Evolutionary conservation across 2,329 filamentous ascomycete species (phyloP).

Genomic region (Balansia obtecta): DNA sequence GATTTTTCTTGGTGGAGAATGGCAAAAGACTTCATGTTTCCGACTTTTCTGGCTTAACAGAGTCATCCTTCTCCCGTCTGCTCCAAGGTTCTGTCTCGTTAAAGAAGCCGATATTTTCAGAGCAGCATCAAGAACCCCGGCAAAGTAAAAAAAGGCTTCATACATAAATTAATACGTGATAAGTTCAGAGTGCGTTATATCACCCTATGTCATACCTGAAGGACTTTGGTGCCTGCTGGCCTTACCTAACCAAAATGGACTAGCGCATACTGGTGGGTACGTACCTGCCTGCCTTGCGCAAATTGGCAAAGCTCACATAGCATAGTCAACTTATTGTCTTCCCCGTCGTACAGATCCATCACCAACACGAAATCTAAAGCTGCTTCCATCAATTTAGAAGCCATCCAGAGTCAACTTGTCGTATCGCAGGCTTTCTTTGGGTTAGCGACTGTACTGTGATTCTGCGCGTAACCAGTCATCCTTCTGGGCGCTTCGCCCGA

Average conservation of each 20-base stretch:
- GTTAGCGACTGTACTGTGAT: neutral
- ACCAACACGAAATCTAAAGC: neutral
- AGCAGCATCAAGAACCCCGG: too few species aligned
- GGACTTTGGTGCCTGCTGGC: constrained; percentile 17
- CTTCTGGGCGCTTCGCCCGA: constrained; percentile 2
- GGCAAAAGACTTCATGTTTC: too few species aligned
- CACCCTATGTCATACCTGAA: too few species aligned
- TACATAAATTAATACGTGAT: too few species aligned
- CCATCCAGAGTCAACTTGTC: neutral
- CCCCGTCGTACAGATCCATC: neutral
- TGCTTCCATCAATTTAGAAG: neutral
- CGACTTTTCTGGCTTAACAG: too few species aligned
- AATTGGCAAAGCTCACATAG: constrained; percentile 8
- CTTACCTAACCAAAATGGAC: constrained; percentile 17
- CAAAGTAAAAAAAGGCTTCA: too few species aligned
- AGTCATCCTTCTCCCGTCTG: too few species aligned
- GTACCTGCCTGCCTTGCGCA: constrained; percentile 10
- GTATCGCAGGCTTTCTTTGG: neutral
- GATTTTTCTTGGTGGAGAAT: too few species aligned
- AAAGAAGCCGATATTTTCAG: too few species aligned
- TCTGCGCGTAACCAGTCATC: neutral
- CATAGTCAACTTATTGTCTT: too few species aligned
- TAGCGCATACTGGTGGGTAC: constrained; percentile 10
- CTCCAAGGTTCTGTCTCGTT: too few species aligned
- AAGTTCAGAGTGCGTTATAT: too few species aligned